Evolutionary conservation across 2,329 filamentous ascomycete species (phyloP).

Genomic region (Sporothrix protearum): DNA sequence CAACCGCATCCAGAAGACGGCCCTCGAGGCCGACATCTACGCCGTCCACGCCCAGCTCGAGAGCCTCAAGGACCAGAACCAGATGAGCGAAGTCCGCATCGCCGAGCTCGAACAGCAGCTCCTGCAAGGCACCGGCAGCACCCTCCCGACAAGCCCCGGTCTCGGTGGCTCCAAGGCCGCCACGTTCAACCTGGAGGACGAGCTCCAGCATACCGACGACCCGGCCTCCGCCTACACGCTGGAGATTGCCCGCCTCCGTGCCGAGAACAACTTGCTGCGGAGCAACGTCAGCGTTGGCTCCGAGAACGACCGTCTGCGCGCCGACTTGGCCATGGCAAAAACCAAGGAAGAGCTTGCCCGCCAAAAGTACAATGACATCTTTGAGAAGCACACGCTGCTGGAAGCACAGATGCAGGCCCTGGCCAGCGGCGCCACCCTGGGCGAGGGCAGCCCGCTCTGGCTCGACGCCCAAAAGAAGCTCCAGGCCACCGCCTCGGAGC

Average conservation of each 20-base stretch:
- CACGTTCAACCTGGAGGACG: slow-evolving; percentile 57
- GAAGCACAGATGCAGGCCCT: slow-evolving; percentile 57
- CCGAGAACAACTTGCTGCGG: slow-evolving; percentile 58
- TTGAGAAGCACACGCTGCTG: slow-evolving; percentile 55
- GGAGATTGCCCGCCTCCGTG: slow-evolving; percentile 56
- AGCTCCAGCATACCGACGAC: slow-evolving; percentile 50
- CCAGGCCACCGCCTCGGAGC: slow-evolving; percentile 44
- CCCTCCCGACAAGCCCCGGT: background rate
- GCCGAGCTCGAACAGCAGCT: slow-evolving; percentile 58
- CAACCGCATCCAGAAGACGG: slow-evolving; percentile 41
- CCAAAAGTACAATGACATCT: slow-evolving; percentile 53
- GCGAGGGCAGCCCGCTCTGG: slow-evolving; percentile 50
- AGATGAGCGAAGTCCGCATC: slow-evolving; percentile 51
- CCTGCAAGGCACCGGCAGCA: slow-evolving; percentile 40
- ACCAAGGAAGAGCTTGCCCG: slow-evolving; percentile 51
- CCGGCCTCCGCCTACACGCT: slow-evolving; percentile 44
- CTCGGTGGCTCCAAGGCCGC: slow-evolving; percentile 27
- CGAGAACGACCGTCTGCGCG: slow-evolving; percentile 52
- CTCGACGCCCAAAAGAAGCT: slow-evolving; percentile 50
- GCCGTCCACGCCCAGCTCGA: slow-evolving; percentile 41
- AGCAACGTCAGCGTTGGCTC: slow-evolving; percentile 52
- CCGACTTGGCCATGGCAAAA: slow-evolving; percentile 54
- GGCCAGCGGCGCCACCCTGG: slow-evolving; percentile 45
- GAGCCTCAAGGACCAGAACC: slow-evolving; percentile 42
- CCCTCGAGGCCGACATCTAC: slow-evolving; percentile 46